Percentiles rank a stretch among this genome's conserved stretches.
phyloP scores from a whole-genome alignment of 2,329 filamentous ascomycete species.

The Fusarium ramigenum region DNA sequence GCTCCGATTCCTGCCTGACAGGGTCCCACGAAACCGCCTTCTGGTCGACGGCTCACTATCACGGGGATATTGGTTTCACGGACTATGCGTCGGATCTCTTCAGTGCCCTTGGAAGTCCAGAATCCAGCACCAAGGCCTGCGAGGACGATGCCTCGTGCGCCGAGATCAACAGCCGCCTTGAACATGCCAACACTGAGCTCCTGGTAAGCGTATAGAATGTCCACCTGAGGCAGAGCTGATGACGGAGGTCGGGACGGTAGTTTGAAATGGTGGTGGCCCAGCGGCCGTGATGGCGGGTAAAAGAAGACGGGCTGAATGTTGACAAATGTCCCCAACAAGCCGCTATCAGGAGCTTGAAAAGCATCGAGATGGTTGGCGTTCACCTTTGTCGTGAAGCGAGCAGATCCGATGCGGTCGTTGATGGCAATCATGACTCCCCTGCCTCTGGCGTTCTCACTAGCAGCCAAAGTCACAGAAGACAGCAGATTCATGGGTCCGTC shows the following conservation, averaged over 20 bases:
- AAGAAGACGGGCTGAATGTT: constrained; percentile 69
- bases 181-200: constrained; percentile 60
- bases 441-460: constrained; percentile 53
- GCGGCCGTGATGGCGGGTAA: constrained; percentile 60
- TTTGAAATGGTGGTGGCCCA: constrained; percentile 57
- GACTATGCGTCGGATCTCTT: constrained; percentile 55
- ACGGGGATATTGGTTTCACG: constrained; percentile 58
- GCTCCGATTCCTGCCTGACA: constrained; percentile 53
- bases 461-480: constrained; percentile 66
- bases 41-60: constrained; percentile 60
- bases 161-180: constrained; percentile 56
- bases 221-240: constrained; percentile 60
- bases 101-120: constrained; percentile 51
- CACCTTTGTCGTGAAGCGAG: constrained; percentile 69
- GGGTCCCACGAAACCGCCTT: constrained; percentile 61
- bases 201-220: constrained; percentile 66
- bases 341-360: constrained; percentile 66
- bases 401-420: constrained; percentile 67
- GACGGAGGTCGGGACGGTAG: constrained; percentile 37
- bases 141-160: constrained; percentile 64
- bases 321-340: constrained; percentile 66
- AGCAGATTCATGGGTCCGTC: constrained; percentile 72
- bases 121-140: constrained; percentile 65
- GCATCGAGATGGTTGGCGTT: constrained; percentile 71
- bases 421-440: constrained; percentile 68